Evolutionary conservation across 192 early-diverging fungal genomes (phyloP).

Genomic region (Backusella morwellensis): DNA sequence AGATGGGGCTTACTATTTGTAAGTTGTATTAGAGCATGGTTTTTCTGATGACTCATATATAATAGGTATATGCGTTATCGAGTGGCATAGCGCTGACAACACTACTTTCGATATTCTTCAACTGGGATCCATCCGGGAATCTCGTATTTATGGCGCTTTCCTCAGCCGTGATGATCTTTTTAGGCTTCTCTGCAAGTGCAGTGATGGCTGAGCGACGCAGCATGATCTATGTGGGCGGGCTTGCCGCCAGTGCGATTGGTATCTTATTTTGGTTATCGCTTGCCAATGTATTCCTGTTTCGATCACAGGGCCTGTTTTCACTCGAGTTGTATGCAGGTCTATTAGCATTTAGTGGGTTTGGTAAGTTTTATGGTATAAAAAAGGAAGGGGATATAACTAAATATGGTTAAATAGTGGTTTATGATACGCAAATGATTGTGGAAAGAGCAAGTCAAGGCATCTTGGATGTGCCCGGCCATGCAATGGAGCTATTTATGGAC

Average conservation of each 20-base stretch:
- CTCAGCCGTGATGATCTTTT: conserved; percentile 47
- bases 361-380: conserved; percentile 11
- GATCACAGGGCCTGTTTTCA: conserved; percentile 39
- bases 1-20: conserved; percentile 16
- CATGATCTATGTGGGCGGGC: conserved; percentile 36
- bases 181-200: conserved; percentile 45
- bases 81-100: conserved; percentile 18
- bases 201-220: conserved; percentile 31
- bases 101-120: conserved; percentile 10
- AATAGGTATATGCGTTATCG: conserved; percentile 19
- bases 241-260: conserved; percentile 30
- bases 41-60: background rate
- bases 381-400: background rate
- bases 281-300: conserved; percentile 41
- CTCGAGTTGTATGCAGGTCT: conserved; percentile 51
- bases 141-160: conserved; percentile 34
- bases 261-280: conserved; percentile 35
- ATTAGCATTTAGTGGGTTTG: conserved; percentile 41
- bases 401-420: conserved; percentile 35
- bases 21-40: background rate
- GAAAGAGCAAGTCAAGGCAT: conserved; percentile 39
- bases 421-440: conserved; percentile 58
- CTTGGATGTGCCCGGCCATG: conserved; percentile 34
- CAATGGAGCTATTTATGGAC: conserved; percentile 48
- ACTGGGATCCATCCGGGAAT: conserved; percentile 19